Conservation (phyloP, 306 rosid species). For the Alnus rubra region DNA sequence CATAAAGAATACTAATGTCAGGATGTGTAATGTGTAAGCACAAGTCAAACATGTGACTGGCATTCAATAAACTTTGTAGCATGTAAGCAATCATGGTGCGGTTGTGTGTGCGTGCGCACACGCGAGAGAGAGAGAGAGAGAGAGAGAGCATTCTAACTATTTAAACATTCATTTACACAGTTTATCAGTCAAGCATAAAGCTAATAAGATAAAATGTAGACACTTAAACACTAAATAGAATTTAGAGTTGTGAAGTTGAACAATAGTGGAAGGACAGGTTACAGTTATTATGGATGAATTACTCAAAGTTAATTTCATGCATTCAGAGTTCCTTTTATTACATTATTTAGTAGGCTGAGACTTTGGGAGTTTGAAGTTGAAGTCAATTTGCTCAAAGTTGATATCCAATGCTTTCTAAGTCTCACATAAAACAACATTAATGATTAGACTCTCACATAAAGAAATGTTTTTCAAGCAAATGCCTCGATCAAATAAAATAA, state of each 20-base stretch:
- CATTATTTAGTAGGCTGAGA: too few species aligned
- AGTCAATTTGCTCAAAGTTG: too few species aligned
- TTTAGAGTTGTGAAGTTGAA: background rate
- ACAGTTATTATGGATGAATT: too few species aligned
- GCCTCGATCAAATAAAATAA: background rate
- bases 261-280: background rate
- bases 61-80: too few species aligned
- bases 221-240: background rate
- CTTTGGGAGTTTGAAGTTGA: too few species aligned
- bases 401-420: too few species aligned
- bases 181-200: background rate
- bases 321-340: too few species aligned
- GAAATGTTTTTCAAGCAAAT: background rate
- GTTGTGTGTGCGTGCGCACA: background rate
- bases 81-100: too few species aligned
- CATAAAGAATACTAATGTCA: background rate
- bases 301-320: too few species aligned
- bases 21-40: background rate
- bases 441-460: background rate
- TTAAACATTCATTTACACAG: background rate
- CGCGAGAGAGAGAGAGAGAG: background rate
- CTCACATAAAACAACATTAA: background rate
- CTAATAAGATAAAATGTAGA: background rate
- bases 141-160: background rate
- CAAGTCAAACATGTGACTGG: background rate